Evolutionary conservation across 129 eudicot genomes (phyloP).

Genomic region (Glebionis coronaria): DNA sequence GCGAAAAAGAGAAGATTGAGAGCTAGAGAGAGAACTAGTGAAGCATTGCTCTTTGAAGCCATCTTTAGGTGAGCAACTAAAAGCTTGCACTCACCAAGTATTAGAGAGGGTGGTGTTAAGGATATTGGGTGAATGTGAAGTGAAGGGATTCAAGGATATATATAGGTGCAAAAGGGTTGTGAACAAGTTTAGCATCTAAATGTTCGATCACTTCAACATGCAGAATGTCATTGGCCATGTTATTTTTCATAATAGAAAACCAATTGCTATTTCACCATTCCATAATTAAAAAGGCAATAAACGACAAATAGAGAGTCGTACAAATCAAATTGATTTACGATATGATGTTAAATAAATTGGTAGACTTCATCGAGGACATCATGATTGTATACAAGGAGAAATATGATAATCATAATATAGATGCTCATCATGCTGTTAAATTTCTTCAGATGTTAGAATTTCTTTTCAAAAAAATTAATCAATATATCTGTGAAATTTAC

Average conservation of each 20-base stretch:
- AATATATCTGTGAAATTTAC: neutral
- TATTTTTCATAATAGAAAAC: conserved; percentile 1
- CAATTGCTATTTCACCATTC: neutral
- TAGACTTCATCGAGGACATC: neutral
- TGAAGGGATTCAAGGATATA: conserved; percentile 8
- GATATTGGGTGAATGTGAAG: conserved; percentile 19
- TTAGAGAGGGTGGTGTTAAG: neutral
- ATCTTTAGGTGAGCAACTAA: conserved; percentile 17
- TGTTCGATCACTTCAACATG: conserved; percentile 15
- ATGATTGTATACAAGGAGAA: neutral
- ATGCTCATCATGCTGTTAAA: neutral
- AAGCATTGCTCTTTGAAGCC: conserved; percentile 24
- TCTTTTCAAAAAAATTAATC: neutral
- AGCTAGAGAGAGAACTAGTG: conserved; percentile 33
- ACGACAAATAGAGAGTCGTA: neutral
- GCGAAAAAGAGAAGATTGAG: conserved; percentile 38
- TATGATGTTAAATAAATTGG: too few species aligned
- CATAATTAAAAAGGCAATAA: neutral
- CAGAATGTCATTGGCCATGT: conserved; percentile 6
- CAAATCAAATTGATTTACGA: neutral
- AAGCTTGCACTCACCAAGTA: neutral
- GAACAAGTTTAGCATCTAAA: conserved; percentile 9
- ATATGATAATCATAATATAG: neutral
- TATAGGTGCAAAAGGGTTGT: conserved; percentile 12
- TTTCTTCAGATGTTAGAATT: neutral